These are phyloP conservation scores for Calamus simplicifolius DNA, from an alignment of 176 grass and related monocot species.

Conservation along the genomic window DNA sequence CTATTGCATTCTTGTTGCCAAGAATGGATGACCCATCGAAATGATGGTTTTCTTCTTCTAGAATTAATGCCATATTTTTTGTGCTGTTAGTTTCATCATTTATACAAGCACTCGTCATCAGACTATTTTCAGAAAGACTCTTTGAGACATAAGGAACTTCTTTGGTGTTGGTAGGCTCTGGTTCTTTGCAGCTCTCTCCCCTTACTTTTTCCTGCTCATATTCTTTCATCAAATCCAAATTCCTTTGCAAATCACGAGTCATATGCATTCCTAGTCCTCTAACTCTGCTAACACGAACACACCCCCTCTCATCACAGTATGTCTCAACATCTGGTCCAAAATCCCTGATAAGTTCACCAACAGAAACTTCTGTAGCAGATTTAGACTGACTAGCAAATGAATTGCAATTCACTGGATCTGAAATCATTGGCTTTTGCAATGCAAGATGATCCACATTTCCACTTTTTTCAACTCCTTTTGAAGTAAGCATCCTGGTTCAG, in stretches of 20 bases:
- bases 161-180: conserved; percentile 27
- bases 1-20: conserved; percentile 44
- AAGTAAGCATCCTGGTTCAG: conserved; percentile 28
- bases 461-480: conserved; percentile 43
- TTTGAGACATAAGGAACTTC: conserved; percentile 34
- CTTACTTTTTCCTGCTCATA: conserved; percentile 47
- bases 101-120: conserved; percentile 16
- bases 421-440: conserved; percentile 23
- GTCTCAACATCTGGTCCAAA: conserved; percentile 85
- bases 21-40: conserved; percentile 18
- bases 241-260: conserved; percentile 97
- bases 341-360: conserved; percentile 31
- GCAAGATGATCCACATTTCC: conserved; percentile 23
- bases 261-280: conserved; percentile 88
- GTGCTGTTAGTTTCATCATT: conserved; percentile 22
- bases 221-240: conserved; percentile 96
- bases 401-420: conserved; percentile 3
- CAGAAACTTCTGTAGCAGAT: conserved; percentile 28
- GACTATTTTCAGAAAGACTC: conserved; percentile 38
- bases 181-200: conserved; percentile 12
- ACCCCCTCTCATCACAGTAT: conserved; percentile 72
- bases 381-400: conserved; percentile 27
- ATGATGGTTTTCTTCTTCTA: conserved; percentile 13
- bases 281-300: conserved; percentile 72
- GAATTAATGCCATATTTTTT: conserved; percentile 13